Base-by-base conservation (phyloP, 805 yeast genomes). In the Starmera amethionina region DNA sequence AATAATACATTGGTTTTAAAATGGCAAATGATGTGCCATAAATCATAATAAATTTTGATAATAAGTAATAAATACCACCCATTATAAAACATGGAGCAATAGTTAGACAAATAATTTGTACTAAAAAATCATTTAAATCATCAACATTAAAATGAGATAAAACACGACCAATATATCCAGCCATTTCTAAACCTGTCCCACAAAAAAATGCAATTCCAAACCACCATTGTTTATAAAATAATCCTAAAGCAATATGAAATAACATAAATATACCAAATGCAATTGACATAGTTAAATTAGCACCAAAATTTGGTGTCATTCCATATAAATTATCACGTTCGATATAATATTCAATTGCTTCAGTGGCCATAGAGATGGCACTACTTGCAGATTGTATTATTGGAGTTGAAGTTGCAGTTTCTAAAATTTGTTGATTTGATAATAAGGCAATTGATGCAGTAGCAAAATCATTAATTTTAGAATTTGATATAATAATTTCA, bases 71-170 rank as follows among this genome's bases (percentile, higher is more conserved):
- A 3, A 87, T 67, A 2, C 90, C 95, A 4, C 83, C 96, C 84
- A 84, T 82, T 35, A 83, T 65, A 56, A 87, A 82, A 16, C 85
- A 86, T 0, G 96, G 96, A 0, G 86, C 90, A 37, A 87, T 59
- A 0, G 90, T 84, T 41, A 86, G 62, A 50, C 79, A 68, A 41
- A 79, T 72, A 46, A 81, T 72, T 57, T 87, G 94, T 50, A 79
- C 60, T 34, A 82, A 52, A 52, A 68, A 87, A 27, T 67, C 62
- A 38, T 68, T 56, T 33, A 60, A 46, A 31, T 60, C 51, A 46
- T 72, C 54, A 36, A 54, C 49, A 22, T 68, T 67, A 35, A 54
- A 46, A 15, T 70, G 66, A 2, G 79, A 67, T 40, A 72, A 47
- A 2, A 70, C 54, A 40, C 95, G 62, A 4, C 79, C 86, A 8